These are phyloP conservation scores for Dactylis glomerata DNA, from an alignment of 176 grass and related monocot genomes.

Conservation along the genomic window DNA sequence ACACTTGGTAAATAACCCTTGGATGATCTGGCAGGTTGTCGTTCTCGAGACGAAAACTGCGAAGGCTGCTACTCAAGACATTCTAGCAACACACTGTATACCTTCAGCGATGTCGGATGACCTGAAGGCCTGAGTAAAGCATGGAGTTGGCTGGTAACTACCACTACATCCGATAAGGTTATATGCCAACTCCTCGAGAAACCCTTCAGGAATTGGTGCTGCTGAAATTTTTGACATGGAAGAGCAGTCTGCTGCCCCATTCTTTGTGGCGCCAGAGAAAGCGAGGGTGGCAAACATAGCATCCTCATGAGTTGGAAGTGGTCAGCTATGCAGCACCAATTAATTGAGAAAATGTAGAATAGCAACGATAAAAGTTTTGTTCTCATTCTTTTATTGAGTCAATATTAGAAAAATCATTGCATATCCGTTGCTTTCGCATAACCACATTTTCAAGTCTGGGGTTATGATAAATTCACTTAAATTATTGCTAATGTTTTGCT, in stretches of 20 bases:
- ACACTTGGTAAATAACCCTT: neutral
- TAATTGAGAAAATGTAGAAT: constrained; percentile 16
- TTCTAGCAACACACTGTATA: constrained; percentile 94
- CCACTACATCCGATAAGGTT: neutral
- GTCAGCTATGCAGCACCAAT: neutral
- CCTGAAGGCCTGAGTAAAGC: constrained; percentile 59
- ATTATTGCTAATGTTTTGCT: neutral
- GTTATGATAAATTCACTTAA: neutral
- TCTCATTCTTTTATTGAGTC: constrained; percentile 12
- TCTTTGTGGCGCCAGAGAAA: constrained; percentile 13
- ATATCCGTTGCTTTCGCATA: neutral
- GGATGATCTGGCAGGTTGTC: constrained; percentile 54
- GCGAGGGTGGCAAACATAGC: neutral
- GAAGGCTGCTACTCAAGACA: constrained; percentile 80
- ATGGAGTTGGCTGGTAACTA: neutral
- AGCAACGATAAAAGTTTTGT: constrained; percentile 26
- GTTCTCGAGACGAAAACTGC: constrained; percentile 85
- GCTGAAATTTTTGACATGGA: neutral
- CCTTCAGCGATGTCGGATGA: constrained; percentile 87
- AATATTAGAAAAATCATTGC: neutral
- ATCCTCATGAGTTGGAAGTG: constrained; percentile 11
- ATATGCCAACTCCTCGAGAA: neutral
- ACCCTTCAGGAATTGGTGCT: neutral
- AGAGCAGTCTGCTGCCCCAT: neutral
- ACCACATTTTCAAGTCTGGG: neutral